phyloP scores from a whole-genome alignment of 192 early-diverging fungal genomes.

The Entomortierella parvispora region DNA sequence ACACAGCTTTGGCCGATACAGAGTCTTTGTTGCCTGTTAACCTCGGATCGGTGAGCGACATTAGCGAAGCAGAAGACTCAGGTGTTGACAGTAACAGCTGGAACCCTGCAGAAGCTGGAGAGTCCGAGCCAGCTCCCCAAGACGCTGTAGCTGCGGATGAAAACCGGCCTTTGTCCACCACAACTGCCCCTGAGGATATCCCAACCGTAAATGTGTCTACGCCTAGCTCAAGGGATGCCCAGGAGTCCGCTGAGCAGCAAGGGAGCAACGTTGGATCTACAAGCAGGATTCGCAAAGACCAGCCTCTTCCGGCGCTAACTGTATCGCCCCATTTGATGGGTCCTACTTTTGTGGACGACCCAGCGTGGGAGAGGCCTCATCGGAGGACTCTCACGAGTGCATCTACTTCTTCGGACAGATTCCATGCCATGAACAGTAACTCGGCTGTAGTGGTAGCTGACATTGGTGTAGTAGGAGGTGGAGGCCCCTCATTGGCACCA shows the following conservation, averaged over 20 bases:
- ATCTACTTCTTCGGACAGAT: background rate
- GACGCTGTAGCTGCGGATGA: background rate
- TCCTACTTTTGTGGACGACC: conserved; percentile 9
- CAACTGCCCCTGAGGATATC: no score
- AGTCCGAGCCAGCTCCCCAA: background rate
- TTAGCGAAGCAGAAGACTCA: conserved; percentile 48
- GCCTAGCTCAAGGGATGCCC: no score
- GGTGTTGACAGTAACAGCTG: conserved; percentile 41
- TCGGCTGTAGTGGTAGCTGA: no score
- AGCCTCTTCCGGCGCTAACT: conserved; percentile 24
- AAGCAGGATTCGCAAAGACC: conserved; percentile 28
- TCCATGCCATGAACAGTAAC: no score
- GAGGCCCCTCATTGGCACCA: conserved; percentile 22
- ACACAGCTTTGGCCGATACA: background rate
- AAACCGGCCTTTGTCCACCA: no score
- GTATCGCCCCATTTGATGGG: conserved; percentile 11
- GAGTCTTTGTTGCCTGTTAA: background rate
- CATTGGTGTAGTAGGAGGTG: background rate
- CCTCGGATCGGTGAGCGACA: background rate
- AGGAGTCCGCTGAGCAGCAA: no score
- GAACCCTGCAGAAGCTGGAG: conserved; percentile 3
- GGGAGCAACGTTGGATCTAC: background rate
- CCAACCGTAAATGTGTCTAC: no score
- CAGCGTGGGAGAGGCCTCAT: conserved; percentile 21
- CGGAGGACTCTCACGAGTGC: no score